phyloP scores from a whole-genome alignment of 495 filamentous ascomycete species.

The Xylaria telfairii region DNA sequence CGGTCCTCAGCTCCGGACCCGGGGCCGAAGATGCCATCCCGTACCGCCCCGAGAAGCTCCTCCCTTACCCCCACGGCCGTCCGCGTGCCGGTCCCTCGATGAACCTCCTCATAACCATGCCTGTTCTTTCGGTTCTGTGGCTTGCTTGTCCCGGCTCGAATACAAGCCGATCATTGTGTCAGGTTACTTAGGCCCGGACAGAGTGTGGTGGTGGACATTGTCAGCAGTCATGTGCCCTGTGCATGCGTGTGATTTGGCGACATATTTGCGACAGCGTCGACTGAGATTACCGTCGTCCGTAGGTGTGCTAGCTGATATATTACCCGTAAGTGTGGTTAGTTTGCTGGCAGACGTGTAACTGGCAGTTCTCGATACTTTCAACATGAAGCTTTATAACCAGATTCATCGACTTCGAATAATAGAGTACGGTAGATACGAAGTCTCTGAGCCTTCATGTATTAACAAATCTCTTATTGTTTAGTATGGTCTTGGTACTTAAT shows the following conservation, averaged over 20 bases:
- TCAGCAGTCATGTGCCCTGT: not conserved
- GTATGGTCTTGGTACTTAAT: not conserved
- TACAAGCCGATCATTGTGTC: not conserved
- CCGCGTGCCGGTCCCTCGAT: not conserved
- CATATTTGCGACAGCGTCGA: not conserved
- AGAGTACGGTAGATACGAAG: not conserved
- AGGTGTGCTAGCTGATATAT: not conserved
- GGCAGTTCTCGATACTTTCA: not conserved
- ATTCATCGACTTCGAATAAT: not conserved
- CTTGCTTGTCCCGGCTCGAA: not conserved
- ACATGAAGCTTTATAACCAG: not conserved
- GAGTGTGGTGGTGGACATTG: not conserved
- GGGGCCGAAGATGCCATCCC: not conserved
- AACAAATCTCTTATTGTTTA: not conserved
- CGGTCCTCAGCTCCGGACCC: not conserved
- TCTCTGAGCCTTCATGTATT: not conserved
- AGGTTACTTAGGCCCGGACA: not conserved
- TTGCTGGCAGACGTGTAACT: not conserved
- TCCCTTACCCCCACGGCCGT: not conserved
- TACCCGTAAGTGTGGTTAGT: not conserved
- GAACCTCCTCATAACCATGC: not conserved
- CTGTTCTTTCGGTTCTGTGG: not conserved
- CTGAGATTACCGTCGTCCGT: not conserved
- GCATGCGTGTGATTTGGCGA: not conserved
- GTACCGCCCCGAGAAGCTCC: not conserved